phyloP scores from a whole-genome alignment of 257 asterid species.

The Nicotiana paniculata region DNA sequence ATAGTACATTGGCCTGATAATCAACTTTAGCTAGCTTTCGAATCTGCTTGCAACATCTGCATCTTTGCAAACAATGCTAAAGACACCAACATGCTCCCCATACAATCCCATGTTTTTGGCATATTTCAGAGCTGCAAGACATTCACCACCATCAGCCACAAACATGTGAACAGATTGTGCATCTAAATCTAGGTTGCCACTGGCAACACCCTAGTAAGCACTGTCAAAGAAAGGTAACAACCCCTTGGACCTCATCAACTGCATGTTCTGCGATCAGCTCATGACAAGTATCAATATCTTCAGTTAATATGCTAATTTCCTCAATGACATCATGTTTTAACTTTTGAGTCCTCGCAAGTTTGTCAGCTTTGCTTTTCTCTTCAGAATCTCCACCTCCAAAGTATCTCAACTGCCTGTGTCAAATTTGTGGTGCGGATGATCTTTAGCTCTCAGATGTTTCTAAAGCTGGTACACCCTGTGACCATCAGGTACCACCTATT shows the following conservation, averaged over 20 bases:
- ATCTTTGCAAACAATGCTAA: constrained; percentile 64
- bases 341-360: constrained; percentile 54
- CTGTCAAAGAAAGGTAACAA: constrained; percentile 81
- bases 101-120: constrained; percentile 90
- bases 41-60: constrained; percentile 58
- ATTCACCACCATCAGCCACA: constrained; percentile 85
- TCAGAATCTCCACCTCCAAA: constrained; percentile 41
- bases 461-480: constrained; percentile 51
- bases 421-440: constrained; percentile 94
- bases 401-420: constrained; percentile 90
- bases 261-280: constrained; percentile 85
- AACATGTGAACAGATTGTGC: constrained; percentile 64
- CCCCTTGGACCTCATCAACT: constrained; percentile 62
- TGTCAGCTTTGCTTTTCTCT: constrained; percentile 40
- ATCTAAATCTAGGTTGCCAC: constrained; percentile 78
- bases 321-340: constrained; percentile 95
- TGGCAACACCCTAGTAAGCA: constrained; percentile 93
- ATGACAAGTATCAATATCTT: constrained; percentile 85
- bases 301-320: constrained; percentile 86
- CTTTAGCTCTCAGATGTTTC: constrained; percentile 69
- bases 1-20: constrained; percentile 82
- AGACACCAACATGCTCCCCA: constrained; percentile 87
- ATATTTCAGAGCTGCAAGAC: constrained; percentile 75
- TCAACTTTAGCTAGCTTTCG: constrained; percentile 77
- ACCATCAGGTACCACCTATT: no score